Evolutionary conservation across 2,329 filamentous ascomycete species (phyloP).

Genomic region (Sarocladium brachiariae): DNA sequence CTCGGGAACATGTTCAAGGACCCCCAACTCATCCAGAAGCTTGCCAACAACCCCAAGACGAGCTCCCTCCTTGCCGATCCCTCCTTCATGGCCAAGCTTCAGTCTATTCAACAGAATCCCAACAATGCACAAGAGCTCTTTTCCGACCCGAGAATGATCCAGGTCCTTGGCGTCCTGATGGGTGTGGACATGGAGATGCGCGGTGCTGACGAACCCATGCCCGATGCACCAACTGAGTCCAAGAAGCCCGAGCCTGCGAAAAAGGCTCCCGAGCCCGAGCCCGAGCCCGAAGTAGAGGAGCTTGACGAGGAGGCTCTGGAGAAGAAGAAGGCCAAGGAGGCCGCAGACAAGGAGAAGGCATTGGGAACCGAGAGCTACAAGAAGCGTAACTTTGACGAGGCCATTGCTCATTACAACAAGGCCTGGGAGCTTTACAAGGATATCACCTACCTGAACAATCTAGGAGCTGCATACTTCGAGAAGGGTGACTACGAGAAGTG

Average conservation of each 20-base stretch:
- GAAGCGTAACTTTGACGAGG: conserved; percentile 93
- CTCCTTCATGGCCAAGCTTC: conserved; percentile 84
- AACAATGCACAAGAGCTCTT: conserved; percentile 72
- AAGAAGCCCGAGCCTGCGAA: conserved; percentile 44
- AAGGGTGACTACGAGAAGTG: conserved; percentile 89
- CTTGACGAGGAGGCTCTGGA: conserved; percentile 77
- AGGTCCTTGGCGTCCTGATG: conserved; percentile 88
- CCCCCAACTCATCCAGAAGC: conserved; percentile 81
- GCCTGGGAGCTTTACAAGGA: conserved; percentile 95
- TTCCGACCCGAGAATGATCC: conserved; percentile 83
- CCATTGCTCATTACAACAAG: conserved; percentile 89
- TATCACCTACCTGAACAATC: conserved; percentile 95
- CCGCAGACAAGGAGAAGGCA: conserved; percentile 90
- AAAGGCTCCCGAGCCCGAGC: conserved; percentile 49
- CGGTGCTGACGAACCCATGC: conserved; percentile 55
- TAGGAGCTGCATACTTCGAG: conserved; percentile 89
- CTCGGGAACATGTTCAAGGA: conserved; percentile 94
- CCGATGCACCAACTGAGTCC: conserved; percentile 48
- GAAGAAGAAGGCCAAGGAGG: conserved; percentile 85
- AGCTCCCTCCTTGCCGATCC: conserved; percentile 71
- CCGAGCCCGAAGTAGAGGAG: conserved; percentile 58
- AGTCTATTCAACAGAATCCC: conserved; percentile 75
- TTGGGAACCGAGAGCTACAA: conserved; percentile 94
- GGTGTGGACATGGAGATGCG: conserved; percentile 76
- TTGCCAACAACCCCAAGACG: conserved; percentile 93